A percentile compares a stretch with the other conserved stretches of the same genome.
Conservation (phyloP, 306 rosid genomes). For the Castanea sativa region DNA sequence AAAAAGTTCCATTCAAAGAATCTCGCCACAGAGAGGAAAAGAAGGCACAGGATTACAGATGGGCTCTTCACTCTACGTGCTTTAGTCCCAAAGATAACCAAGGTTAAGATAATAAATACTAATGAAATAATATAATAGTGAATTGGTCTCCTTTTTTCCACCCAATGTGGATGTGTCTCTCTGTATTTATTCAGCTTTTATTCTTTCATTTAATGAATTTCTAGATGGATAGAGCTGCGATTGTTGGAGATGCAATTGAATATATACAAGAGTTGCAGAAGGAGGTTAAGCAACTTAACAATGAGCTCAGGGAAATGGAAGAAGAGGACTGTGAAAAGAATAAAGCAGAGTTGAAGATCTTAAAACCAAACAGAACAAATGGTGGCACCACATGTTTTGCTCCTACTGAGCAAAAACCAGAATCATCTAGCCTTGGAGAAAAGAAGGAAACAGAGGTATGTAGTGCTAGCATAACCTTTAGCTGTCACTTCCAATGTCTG, state of each 20-base stretch:
- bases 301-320: slow-evolving; percentile 52
- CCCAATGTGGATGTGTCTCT: not conserved
- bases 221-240: slow-evolving; percentile 78
- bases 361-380: slow-evolving; percentile 14
- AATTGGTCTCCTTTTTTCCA: not conserved
- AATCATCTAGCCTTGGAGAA: slow-evolving; percentile 23
- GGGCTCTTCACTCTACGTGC: slow-evolving; percentile 60
- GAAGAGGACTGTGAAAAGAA: slow-evolving; percentile 33
- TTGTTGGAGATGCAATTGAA: slow-evolving; percentile 61
- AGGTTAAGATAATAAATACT: slow-evolving; percentile 42
- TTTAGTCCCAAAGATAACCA: slow-evolving; percentile 79
- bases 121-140: not conserved
- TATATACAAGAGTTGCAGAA: slow-evolving; percentile 62
- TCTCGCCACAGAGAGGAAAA: slow-evolving; percentile 75
- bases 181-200: slow-evolving; percentile 10
- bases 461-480: slow-evolving; percentile 1
- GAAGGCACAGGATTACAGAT: slow-evolving; percentile 61
- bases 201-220: slow-evolving; percentile 4
- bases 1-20: slow-evolving; percentile 56
- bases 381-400: slow-evolving; percentile 21
- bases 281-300: slow-evolving; percentile 40
- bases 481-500: not conserved
- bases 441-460: slow-evolving; percentile 40
- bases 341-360: slow-evolving; percentile 16
- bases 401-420: slow-evolving; percentile 24